Conservation (phyloP, 257 asterid species). For the Fraxinus pennsylvanica region DNA sequence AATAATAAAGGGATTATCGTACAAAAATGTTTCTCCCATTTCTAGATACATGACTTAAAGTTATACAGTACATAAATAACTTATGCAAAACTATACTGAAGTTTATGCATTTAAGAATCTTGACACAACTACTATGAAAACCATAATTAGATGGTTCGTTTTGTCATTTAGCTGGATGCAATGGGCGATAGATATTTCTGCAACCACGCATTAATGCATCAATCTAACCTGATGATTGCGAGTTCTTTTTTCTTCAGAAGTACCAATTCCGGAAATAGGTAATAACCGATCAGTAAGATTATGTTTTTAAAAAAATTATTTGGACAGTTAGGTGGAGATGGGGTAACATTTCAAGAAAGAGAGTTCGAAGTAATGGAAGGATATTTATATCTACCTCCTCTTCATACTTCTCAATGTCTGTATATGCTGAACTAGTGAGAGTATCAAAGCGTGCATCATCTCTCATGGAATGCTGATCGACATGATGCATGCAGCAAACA, state of each 20-base stretch:
- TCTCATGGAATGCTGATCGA: conserved; percentile 57
- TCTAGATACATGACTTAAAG: too few relatives aligned
- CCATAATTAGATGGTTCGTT: not conserved
- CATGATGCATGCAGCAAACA: conserved; percentile 16
- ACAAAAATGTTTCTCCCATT: too few relatives aligned
- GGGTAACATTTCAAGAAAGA: not conserved
- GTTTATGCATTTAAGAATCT: too few relatives aligned
- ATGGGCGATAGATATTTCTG: too few relatives aligned
- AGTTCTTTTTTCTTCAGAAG: conserved; percentile 37
- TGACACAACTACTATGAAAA: too few relatives aligned
- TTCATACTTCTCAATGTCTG: conserved; percentile 42
- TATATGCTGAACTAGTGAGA: conserved; percentile 37
- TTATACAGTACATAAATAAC: too few relatives aligned
- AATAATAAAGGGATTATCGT: too few relatives aligned
- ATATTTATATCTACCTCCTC: conserved; percentile 37
- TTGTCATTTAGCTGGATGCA: not conserved
- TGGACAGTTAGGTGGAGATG: too few relatives aligned
- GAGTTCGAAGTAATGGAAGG: not conserved
- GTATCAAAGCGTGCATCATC: conserved; percentile 49
- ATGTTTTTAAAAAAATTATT: too few relatives aligned
- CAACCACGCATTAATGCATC: not conserved
- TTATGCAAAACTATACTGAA: too few relatives aligned
- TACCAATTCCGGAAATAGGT: too few relatives aligned
- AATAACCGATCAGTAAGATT: too few relatives aligned
- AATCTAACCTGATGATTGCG: conserved; percentile 39